Base-by-base conservation (phyloP, 768 basidiomycete genomes). In the Amanita muscaria region DNA sequence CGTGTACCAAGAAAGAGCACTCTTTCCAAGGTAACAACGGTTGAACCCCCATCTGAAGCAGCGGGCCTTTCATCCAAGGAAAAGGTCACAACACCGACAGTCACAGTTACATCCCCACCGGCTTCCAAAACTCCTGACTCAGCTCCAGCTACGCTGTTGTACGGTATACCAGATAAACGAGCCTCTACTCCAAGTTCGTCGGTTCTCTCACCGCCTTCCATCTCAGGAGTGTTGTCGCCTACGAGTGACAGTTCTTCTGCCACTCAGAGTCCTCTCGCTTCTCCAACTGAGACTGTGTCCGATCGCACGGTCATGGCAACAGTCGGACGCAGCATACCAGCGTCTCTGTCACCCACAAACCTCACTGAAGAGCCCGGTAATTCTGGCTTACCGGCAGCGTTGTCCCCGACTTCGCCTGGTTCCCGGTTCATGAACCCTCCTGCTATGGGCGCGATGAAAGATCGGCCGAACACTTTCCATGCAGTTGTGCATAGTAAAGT, bases 401-500 rank as follows among this genome's bases (percentile, higher is more conserved):
- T 40, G n/a, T 30, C 31, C 3, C 32, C 27, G 11, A 25, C 21
- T 22, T 42, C 40, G 5, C 34, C 40, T 4, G 16, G 27, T 40
- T 46, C 49, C 19, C 40, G 35, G 24, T 49, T 49, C 32, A 41
- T n/a, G 18, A 16, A 45, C 15, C 23, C 44, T 22, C 36, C 44
- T 12, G n/a, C n/a, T n/a, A 16, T 4, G 18, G n/a, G 15, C n/a
- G 10, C 42, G 21, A 14, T 8, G 11, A 25, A 16, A 6, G 14
- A n/a, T 14, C 12, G 35, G 14, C 36, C 4, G 16, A 44, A 62
- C 46, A 62, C 65, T 3, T 80, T 80, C 59, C 68, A 62, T 38
- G 76, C 79, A 19, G 72, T 79, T 12, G 79, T 81, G 31, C 79
- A 80, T 51, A 60, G 67, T 48, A 79, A 74, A 53, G 66, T 75